Base-by-base conservation (phyloP, 2,329 filamentous ascomycete species). In the Xylaria sp. region DNA sequence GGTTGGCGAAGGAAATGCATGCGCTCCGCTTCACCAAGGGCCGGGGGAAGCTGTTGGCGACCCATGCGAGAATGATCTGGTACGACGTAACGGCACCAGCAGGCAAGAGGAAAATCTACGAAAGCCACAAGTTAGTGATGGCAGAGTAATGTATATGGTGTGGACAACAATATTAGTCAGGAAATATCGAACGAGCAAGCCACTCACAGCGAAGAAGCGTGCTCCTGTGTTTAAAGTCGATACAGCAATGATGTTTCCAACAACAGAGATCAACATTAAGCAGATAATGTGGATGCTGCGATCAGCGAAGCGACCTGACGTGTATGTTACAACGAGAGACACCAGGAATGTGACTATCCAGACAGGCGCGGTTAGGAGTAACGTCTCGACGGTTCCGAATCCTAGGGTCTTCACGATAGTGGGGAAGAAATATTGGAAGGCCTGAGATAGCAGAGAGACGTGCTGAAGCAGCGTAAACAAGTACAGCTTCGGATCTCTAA, bases 41-140 rank as follows among this genome's bases (percentile, higher is more conserved):
- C 73, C 89, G 90, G 0, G 89, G 88, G 35, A 92, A 83, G 8
- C 90, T 88, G 64, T 91, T 90, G 3, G 86, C 85, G 33, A 92
- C 87, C 68, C 83, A 85, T 0, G 88, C 86, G 46, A 92, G 88
- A 23, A 92, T 83, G 62, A 84, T 83, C 64, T 82, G 80, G 40
- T 82, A 84, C 0, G 81, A 76, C 2, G 80, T 76, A 0, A 86
- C 76, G 0, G 81, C 78, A 0, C 84, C 82, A 75, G 85, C 80
- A 0, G 83, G 81, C 80, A 87, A 82, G 21, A 88, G 73, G 65
- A 88, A 88, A 79, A 88, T 46, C 60, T 63, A 19, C 33, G 10
- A n/a, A 40, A 19, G 7, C n/a, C 4, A 4, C 6, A 15, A 47
- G 44, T 62, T 11, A 62, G 44, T 31, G 11, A 11, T 17, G 15